Base-by-base conservation (phyloP, 2,329 filamentous ascomycete genomes). In the Alternaria sp. region DNA sequence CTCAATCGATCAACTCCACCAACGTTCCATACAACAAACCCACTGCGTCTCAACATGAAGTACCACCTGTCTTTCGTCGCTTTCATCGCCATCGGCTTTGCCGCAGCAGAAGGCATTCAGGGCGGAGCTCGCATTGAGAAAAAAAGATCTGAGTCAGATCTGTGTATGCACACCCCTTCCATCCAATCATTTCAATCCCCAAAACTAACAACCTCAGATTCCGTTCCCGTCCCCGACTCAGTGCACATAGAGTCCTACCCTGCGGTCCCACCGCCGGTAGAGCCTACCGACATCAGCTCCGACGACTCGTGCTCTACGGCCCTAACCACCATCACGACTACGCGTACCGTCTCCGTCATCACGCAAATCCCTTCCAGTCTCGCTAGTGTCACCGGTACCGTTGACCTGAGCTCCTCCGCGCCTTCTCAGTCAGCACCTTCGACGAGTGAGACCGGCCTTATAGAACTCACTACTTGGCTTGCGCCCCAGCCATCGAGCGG, bases 81-180 rank as follows among this genome's bases (percentile, higher is more conserved):
- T 65, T 67, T 80, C 57, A 75, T 78, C 62, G 73, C 78, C 59
- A 62, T 83, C 45, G 80, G 15, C 36, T n/a, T 36, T 36, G 36
- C 76, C 62, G 71, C 75, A 45, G 79, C 82, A 46, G 81, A 84
- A 71, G 65, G 54, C 44, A 70, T 83, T 26, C 72, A 74, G 9
- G 64, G 82, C 61, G 30, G 25, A 25, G 12, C 7, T 13, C 8
- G 21, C 19, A 21, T 32, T 4, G 19, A 36, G 19, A 28, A 12
- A 7, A 15, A 30, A 6, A 36, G 36, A 3, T n/a, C 19, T 1
- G 21, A 30, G 74, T 79, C 83, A 40, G 77, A 83, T 72, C 54
- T 43, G 4, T 75, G 71, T 46, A 54, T 70, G 2, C 13, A 23
- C 3, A 57, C 64, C 13, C n/a, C 10, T 43, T 13, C n/a, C 21